Percentiles rank a stretch among this genome's conserved stretches.
Conservation (phyloP, 345 rosid genomes). For the Syzygium oleosum region DNA sequence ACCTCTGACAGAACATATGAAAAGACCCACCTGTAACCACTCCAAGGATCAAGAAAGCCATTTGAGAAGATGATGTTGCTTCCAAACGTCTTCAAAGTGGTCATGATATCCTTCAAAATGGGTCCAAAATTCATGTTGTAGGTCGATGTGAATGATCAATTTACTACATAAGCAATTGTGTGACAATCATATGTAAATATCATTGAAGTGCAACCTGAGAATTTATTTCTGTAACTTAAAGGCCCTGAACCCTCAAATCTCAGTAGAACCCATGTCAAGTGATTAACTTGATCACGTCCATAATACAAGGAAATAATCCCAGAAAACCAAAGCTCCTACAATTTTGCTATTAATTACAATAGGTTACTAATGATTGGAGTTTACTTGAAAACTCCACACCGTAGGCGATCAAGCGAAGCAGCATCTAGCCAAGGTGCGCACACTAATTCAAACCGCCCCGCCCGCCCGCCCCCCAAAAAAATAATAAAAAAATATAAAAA, state of each 20-base stretch:
- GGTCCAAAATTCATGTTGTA: background rate
- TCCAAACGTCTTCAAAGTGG: conserved; percentile 56
- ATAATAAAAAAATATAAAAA: background rate
- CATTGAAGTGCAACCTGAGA: background rate
- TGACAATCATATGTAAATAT: background rate
- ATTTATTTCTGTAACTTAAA: background rate
- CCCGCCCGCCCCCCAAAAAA: background rate
- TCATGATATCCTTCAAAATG: conserved; percentile 54
- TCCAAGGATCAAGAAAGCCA: conserved; percentile 95
- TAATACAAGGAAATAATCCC: background rate
- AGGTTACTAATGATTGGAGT: background rate
- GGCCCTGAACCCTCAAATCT: background rate
- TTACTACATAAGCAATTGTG: background rate
- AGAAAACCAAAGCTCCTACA: background rate
- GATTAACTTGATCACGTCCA: background rate
- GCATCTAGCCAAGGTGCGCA: background rate
- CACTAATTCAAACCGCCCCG: background rate
- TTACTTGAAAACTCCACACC: background rate
- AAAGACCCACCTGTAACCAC: conserved; percentile 73
- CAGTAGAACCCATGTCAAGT: background rate
- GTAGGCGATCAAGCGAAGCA: background rate
- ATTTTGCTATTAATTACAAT: background rate
- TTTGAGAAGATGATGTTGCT: conserved; percentile 94
- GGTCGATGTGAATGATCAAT: background rate
- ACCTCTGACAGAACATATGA: background rate